Percentiles rank a stretch among this genome's conserved stretches.
These are phyloP conservation scores for Cylindricascospora bacillispora DNA, from an alignment of 1,139 yeast genomes.

Conservation along the genomic window DNA sequence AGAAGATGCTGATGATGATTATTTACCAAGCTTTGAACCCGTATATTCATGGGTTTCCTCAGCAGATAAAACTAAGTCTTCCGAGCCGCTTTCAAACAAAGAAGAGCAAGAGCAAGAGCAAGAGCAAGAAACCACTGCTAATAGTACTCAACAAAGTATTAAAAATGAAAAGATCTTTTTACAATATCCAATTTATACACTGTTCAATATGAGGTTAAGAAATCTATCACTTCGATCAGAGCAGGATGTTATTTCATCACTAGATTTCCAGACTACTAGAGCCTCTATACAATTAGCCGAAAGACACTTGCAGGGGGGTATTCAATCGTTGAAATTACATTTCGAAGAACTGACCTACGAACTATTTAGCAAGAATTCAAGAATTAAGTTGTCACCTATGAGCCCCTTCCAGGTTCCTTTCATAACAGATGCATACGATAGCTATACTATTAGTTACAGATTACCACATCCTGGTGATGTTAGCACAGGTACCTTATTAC, in stretches of 20 bases:
- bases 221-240: slow-evolving; percentile 14
- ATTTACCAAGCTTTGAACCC: slow-evolving; percentile 17
- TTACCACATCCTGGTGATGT: slow-evolving; percentile 8
- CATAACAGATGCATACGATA: slow-evolving; percentile 14
- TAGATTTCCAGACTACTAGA: slow-evolving; percentile 24
- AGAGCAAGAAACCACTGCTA: not conserved
- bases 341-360: slow-evolving; percentile 14
- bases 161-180: slow-evolving; percentile 2
- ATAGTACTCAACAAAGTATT: not conserved
- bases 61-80: not conserved
- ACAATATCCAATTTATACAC: slow-evolving; percentile 22
- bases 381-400: slow-evolving; percentile 15
- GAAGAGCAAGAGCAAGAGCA: not conserved
- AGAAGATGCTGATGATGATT: slow-evolving; percentile 5
- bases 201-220: slow-evolving; percentile 23
- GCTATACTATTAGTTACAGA: slow-evolving; percentile 19
- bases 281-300: slow-evolving; percentile 12
- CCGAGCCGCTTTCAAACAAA: not conserved
- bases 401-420: slow-evolving; percentile 15
- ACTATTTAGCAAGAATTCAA: slow-evolving; percentile 14
- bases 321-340: slow-evolving; percentile 4
- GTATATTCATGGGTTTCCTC: slow-evolving; percentile 9
- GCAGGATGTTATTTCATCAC: slow-evolving; percentile 18
- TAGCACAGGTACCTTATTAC: slow-evolving; percentile 6
- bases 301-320: slow-evolving; percentile 5